Conservation (phyloP, 2,329 filamentous ascomycete genomes). For the Colletotrichum simmondsii region DNA sequence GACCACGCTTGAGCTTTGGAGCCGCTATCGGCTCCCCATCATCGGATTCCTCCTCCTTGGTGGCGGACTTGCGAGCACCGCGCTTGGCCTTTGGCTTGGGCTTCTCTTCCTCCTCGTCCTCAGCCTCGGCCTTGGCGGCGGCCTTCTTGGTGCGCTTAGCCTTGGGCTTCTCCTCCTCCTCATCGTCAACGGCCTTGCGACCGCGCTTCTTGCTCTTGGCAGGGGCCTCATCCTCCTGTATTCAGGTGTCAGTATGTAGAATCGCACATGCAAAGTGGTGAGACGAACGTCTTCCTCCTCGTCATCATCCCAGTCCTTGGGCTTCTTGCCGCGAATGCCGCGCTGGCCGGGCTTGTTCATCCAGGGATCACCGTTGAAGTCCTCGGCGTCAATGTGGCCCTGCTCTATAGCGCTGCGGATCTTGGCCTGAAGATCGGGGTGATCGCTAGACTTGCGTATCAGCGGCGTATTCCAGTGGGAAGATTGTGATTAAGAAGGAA, state of each 20-base stretch:
- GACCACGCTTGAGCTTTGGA: slow-evolving; percentile 34
- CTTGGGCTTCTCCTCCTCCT: slow-evolving; percentile 42
- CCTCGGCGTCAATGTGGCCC: slow-evolving; percentile 84
- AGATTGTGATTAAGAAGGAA: neutral
- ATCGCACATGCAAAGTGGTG: neutral
- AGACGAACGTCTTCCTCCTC: slow-evolving; percentile 21
- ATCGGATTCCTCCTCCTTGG: slow-evolving; percentile 38
- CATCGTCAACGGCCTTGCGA: slow-evolving; percentile 34
- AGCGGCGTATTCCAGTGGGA: neutral
- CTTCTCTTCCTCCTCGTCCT: slow-evolving; percentile 39
- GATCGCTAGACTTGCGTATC: slow-evolving; percentile 45
- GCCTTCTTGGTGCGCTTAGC: slow-evolving; percentile 41
- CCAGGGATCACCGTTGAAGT: slow-evolving; percentile 86
- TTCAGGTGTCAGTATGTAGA: slow-evolving; percentile 27
- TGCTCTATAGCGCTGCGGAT: slow-evolving; percentile 77
- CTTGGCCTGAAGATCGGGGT: slow-evolving; percentile 77
- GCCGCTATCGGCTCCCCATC: slow-evolving; percentile 29
- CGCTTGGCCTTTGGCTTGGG: slow-evolving; percentile 36
- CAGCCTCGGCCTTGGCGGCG: slow-evolving; percentile 38
- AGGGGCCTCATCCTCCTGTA: slow-evolving; percentile 42
- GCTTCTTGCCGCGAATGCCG: slow-evolving; percentile 66
- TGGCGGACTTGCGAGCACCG: slow-evolving; percentile 31
- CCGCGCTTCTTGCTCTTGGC: slow-evolving; percentile 35
- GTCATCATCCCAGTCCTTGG: slow-evolving; percentile 39
- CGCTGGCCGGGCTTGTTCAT: slow-evolving; percentile 75